Conservation (phyloP, 108 stramenopile species). For the Fragilaria crotonensis region DNA sequence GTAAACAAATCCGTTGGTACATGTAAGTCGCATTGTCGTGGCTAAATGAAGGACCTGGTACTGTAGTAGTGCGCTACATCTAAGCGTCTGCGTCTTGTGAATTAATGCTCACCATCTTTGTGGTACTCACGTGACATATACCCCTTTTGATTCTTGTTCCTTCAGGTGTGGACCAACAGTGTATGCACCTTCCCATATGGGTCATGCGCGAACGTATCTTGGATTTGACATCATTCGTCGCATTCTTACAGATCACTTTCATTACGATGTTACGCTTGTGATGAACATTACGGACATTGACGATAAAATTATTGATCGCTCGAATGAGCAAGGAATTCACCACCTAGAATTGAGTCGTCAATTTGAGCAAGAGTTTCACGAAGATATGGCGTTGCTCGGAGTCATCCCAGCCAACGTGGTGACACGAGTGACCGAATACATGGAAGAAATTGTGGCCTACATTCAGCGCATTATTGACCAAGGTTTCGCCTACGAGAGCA, state of each 20-base stretch:
- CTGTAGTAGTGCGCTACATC: no score
- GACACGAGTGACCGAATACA: slow-evolving; percentile 94
- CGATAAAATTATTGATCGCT: slow-evolving; percentile 96
- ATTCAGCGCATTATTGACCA: slow-evolving; percentile 84
- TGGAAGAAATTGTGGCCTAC: slow-evolving; percentile 87
- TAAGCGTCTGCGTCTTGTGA: no score
- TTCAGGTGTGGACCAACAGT: slow-evolving; percentile 99
- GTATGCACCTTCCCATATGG: slow-evolving; percentile 94
- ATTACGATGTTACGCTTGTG: slow-evolving; percentile 83
- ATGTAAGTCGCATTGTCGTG: slow-evolving; percentile 11
- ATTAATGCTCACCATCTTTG: slow-evolving; percentile 15
- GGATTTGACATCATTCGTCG: slow-evolving; percentile 96
- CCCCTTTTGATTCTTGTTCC: background rate
- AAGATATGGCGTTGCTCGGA: slow-evolving; percentile 90
- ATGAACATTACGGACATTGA: slow-evolving; percentile 98
- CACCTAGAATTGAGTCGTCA: slow-evolving; percentile 40
- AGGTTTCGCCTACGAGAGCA: slow-evolving; percentile 90
- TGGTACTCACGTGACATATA: background rate
- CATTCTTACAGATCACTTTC: slow-evolving; percentile 92
- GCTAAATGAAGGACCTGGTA: background rate
- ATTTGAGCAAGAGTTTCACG: slow-evolving; percentile 92
- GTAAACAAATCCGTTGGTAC: slow-evolving; percentile 14
- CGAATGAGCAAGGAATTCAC: slow-evolving; percentile 12
- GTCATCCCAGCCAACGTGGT: slow-evolving; percentile 83
- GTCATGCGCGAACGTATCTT: slow-evolving; percentile 97